Base-by-base conservation (phyloP, 1,284 basidiomycete genomes). In the Schizophyllum commune region DNA sequence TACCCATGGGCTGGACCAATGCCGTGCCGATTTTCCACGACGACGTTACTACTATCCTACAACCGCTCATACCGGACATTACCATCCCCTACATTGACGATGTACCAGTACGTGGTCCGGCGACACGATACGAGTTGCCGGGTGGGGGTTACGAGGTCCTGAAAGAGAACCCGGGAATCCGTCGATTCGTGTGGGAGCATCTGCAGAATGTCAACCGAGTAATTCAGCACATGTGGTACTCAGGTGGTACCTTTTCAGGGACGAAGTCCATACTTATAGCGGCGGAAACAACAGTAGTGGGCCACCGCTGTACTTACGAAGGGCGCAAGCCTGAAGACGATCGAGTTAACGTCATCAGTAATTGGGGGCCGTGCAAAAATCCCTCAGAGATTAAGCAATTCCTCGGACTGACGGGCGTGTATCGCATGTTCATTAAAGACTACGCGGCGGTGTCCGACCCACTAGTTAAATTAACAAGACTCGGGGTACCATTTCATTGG, bases 1-100 rank as follows among this genome's bases (percentile, higher is more conserved):
- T 75, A 0, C 73, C 73, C 0, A 71, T 70, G 70, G 73, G 73
- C 0, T 74, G 66, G 67, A 72, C 72, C 0, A 73, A 75, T 59
- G 72, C 68, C 0, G 67, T 72, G 1, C 65, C 68, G 0, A 69
- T 72, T 9, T 70, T 73, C 51, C 70, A 74, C 39, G 67, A 67
- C 19, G 65, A 71, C 54, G 62, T 74, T 8, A 66, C 65, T 0
- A 66, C 66, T 55, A 72, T 74, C 22, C 64, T 74, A 0, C 67
- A 72, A 19, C 61, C 60, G 6, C 65, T 74, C 33, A 72, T 72
- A 22, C 65, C 65, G 5, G 39, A 68, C 2, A 22, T 60, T 8
- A 65, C 71, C 4, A 61, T 62, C 4, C 66, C 67, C 4, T 73
- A 65, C 51, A 68, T 72, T 21, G 70, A 73, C 57, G 71, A 73